A percentile compares a stretch with the other conserved stretches of the same genome.
Evolutionary conservation across 2,329 filamentous ascomycete species (phyloP).

Genomic region (Volutella citrinella): DNA sequence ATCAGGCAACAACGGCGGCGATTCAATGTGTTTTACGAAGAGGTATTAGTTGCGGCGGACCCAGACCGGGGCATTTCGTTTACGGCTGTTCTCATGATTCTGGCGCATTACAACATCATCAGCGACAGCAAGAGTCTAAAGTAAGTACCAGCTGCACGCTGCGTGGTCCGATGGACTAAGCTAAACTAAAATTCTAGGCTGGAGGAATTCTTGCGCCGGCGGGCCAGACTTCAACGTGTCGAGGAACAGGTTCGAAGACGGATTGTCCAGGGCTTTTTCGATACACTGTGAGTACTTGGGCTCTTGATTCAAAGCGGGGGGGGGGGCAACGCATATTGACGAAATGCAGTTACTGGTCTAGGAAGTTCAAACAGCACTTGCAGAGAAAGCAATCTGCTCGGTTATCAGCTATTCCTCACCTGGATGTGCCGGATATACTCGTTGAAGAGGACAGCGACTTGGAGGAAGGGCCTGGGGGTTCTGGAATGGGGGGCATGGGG

Average conservation of each 20-base stretch:
- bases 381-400: slow-evolving; percentile 71
- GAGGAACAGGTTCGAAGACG: slow-evolving; percentile 91
- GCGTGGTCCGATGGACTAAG: no score
- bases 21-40: slow-evolving; percentile 95
- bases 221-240: slow-evolving; percentile 86
- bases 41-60: slow-evolving; percentile 91
- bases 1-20: slow-evolving; percentile 73
- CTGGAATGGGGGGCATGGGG: no score
- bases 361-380: slow-evolving; percentile 73
- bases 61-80: slow-evolving; percentile 88
- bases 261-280: slow-evolving; percentile 91
- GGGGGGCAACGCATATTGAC: no score
- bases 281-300: slow-evolving; percentile 71
- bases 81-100: slow-evolving; percentile 86
- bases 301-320: no score
- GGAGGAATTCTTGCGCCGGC: slow-evolving; percentile 89
- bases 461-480: slow-evolving; percentile 19
- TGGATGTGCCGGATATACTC: slow-evolving; percentile 85
- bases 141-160: no score
- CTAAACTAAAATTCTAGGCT: slow-evolving; percentile 58
- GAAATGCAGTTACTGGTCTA: slow-evolving; percentile 78
- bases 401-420: slow-evolving; percentile 74
- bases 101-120: slow-evolving; percentile 98
- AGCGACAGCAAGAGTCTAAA: slow-evolving; percentile 93
- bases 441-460: slow-evolving; percentile 73